Conservation (phyloP, 2,329 filamentous ascomycete species). For the Aspergillus ibericus region DNA sequence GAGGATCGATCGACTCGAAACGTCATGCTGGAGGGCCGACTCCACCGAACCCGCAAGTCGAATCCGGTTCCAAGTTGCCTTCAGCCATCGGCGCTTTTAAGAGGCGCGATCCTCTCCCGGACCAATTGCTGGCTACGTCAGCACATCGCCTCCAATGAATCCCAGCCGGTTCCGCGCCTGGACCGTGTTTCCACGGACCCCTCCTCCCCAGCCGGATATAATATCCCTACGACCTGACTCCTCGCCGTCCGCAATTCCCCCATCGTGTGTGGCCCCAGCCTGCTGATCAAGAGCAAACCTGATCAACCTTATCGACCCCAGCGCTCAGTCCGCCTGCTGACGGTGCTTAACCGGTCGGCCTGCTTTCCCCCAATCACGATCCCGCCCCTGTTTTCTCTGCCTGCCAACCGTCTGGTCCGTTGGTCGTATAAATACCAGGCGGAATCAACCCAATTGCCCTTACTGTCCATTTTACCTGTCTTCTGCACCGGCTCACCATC, state of each 20-base stretch:
- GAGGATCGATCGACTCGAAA: neutral
- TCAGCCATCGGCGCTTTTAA: neutral
- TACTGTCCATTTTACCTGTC: too few species aligned
- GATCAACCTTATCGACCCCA: neutral
- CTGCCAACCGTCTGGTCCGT: neutral
- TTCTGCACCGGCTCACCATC: neutral
- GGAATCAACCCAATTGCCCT: neutral
- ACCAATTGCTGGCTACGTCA: neutral
- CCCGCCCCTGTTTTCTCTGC: neutral
- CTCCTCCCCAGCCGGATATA: neutral
- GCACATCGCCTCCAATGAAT: neutral
- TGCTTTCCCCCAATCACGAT: neutral
- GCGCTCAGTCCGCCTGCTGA: neutral
- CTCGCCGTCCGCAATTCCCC: neutral
- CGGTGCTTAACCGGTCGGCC: neutral
- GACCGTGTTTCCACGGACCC: neutral
- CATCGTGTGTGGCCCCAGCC: neutral
- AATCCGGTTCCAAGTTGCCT: neutral
- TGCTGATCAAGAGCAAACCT: neutral
- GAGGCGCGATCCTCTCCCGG: neutral
- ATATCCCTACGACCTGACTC: neutral
- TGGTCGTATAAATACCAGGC: neutral
- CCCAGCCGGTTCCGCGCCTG: neutral
- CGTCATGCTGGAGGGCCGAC: neutral
- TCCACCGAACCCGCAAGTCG: neutral